Evolutionary conservation across 2,329 filamentous ascomycete species (phyloP), one percentile per base, ranked within the genome.

Genomic region (Hypoxylon sp.): DNA sequence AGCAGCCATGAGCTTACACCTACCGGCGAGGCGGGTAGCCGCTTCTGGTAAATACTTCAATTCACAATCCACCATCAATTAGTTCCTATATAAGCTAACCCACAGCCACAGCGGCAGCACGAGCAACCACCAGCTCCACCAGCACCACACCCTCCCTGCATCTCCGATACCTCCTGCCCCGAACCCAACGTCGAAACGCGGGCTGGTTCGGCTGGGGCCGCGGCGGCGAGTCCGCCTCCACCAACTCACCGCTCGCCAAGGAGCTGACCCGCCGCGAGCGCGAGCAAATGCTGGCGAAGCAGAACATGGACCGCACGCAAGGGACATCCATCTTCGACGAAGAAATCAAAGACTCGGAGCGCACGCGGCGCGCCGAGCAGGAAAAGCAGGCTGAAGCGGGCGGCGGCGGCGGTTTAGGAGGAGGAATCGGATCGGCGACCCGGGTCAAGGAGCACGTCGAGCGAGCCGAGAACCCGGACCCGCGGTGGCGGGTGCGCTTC

Each of bases 391-490:
- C 30, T 1, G 32, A 8, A 32, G 34, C n/a, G 13, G 6, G 7
- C 32, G 11, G 32, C 26, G 71, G 61, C 60, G 81, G 81, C 41
- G 4, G n/a, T n/a, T n/a, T n/a, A n/a, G n/a, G n/a, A n/a, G n/a
- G n/a, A n/a, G n/a, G n/a, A n/a, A n/a, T n/a, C 7, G 20, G 19
- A 2, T 10, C 17, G 4, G 41, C 19, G 51, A 82, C 85, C 71
- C 78, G 74, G 34, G 72, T 66, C 69, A 76, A 78, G 24, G 81
- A 82, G 37, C 84, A 84, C 70, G 85, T 91, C 81, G 84, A 86
- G 58, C 81, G 85, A 59, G 85, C 86, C 26, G 79, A 92, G 48
- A 91, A 97, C 76, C 95, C 95, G 4, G 86, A 91, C 69, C 93
- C 94, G 15, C 79, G 84, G 46, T 84, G 84, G 59, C 87, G 93